Percentiles rank a stretch among this genome's conserved stretches.
Conservation (phyloP, 2,329 filamentous ascomycete genomes). For the Fusarium gaditjirri region DNA sequence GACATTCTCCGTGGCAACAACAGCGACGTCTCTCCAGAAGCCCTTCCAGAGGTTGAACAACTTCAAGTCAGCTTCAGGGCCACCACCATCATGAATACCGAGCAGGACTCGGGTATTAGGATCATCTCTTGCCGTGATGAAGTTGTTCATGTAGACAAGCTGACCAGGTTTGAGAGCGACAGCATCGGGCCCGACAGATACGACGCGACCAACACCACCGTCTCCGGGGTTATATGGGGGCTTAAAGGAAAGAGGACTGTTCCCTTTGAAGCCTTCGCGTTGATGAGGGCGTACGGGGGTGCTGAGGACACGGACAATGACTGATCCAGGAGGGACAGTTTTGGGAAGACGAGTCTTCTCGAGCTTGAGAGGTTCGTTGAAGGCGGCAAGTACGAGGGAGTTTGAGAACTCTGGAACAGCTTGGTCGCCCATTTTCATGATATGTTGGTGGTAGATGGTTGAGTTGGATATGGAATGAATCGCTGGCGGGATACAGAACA, state of each 20-base stretch:
- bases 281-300: slow-evolving; percentile 27
- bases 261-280: slow-evolving; percentile 19
- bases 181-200: slow-evolving; percentile 21
- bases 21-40: slow-evolving; percentile 22
- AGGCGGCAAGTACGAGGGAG: slow-evolving; percentile 17
- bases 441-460: neutral
- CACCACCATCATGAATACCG: slow-evolving; percentile 22
- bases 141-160: slow-evolving; percentile 30
- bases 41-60: slow-evolving; percentile 26
- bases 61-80: neutral
- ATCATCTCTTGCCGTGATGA: slow-evolving; percentile 20
- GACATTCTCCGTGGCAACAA: slow-evolving; percentile 12
- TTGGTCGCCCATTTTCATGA: neutral
- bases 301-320: slow-evolving; percentile 24
- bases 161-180: slow-evolving; percentile 15
- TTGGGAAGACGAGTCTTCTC: neutral
- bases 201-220: slow-evolving; percentile 1
- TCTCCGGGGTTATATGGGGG: slow-evolving; percentile 14
- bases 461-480: neutral
- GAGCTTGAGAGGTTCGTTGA: slow-evolving; percentile 18
- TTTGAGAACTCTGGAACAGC: neutral
- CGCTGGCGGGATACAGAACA: too few relatives aligned
- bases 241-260: slow-evolving; percentile 4
- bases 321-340: neutral
- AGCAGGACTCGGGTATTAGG: slow-evolving; percentile 10